These are phyloP conservation scores for Chaetomium sp. DNA, from an alignment of 2,329 filamentous ascomycete genomes.

Conservation along the genomic window DNA sequence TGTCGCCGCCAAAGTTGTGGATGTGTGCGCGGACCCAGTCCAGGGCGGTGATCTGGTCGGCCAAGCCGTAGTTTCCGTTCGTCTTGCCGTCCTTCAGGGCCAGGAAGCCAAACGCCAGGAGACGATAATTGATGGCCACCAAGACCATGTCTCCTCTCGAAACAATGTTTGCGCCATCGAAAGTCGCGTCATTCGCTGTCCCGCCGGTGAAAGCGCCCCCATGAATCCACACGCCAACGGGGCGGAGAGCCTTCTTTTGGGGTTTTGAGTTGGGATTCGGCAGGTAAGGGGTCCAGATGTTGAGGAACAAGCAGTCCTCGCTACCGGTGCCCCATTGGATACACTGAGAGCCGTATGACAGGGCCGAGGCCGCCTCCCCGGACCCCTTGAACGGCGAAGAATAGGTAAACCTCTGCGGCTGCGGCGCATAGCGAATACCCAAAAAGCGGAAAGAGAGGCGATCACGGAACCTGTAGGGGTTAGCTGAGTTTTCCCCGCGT, in stretches of 20 bases:
- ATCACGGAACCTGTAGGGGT: constrained; percentile 45
- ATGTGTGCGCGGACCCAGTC: constrained; percentile 57
- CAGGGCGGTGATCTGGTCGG: constrained; percentile 52
- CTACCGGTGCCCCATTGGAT: constrained; percentile 43
- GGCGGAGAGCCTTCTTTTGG: constrained; percentile 37
- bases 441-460: constrained; percentile 54
- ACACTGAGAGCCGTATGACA: constrained; percentile 44
- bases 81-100: constrained; percentile 52
- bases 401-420: constrained; percentile 50
- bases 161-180: constrained; percentile 59
- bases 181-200: constrained; percentile 42
- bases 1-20: constrained; percentile 58
- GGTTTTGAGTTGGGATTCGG: constrained; percentile 36
- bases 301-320: constrained; percentile 53
- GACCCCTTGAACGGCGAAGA: constrained; percentile 44
- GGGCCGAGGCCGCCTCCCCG: constrained; percentile 40
- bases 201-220: constrained; percentile 60
- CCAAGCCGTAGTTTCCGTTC: constrained; percentile 53
- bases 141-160: constrained; percentile 62
- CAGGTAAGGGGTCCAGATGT: constrained; percentile 48
- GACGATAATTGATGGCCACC: constrained; percentile 62
- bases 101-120: constrained; percentile 60
- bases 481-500: neutral
- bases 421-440: constrained; percentile 50
- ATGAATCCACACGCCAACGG: constrained; percentile 46